Conservation (phyloP, 495 filamentous ascomycete species). For the Copromyces sp. region DNA sequence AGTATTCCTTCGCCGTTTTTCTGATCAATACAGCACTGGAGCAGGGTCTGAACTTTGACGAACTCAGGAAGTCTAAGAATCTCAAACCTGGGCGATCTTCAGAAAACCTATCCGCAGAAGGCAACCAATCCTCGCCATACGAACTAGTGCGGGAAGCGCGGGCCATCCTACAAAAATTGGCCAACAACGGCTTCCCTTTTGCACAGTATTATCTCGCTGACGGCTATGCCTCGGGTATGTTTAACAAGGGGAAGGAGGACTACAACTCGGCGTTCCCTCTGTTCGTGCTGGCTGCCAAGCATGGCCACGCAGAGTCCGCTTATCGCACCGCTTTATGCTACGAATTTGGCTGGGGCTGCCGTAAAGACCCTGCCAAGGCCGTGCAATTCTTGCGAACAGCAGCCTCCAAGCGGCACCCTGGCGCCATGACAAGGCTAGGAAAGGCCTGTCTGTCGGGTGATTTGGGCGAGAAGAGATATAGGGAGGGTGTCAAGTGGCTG, state of each 20-base stretch:
- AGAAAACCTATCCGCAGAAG: slow-evolving; percentile 35
- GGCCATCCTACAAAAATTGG: slow-evolving; percentile 74
- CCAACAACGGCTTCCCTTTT: slow-evolving; percentile 83
- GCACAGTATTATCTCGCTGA: slow-evolving; percentile 97
- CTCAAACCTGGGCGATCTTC: slow-evolving; percentile 28
- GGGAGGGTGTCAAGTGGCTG: slow-evolving; percentile 93
- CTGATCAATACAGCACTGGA: slow-evolving; percentile 81
- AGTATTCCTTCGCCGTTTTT: slow-evolving; percentile 93
- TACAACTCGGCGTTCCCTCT: slow-evolving; percentile 82
- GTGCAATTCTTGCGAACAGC: slow-evolving; percentile 86
- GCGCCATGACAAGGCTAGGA: slow-evolving; percentile 85
- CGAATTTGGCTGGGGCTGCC: slow-evolving; percentile 94
- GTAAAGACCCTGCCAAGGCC: slow-evolving; percentile 79
- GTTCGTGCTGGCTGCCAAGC: slow-evolving; percentile 89
- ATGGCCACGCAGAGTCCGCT: slow-evolving; percentile 91
- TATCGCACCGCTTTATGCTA: slow-evolving; percentile 93
- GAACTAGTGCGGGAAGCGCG: slow-evolving; percentile 81
- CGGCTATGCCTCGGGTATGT: slow-evolving; percentile 86
- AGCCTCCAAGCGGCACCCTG: slow-evolving; percentile 88
- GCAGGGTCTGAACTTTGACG: slow-evolving; percentile 33
- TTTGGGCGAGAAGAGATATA: slow-evolving; percentile 76
- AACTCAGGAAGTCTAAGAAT: slow-evolving; percentile 30
- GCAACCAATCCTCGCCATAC: slow-evolving; percentile 38
- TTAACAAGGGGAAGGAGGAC: slow-evolving; percentile 86
- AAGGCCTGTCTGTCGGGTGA: slow-evolving; percentile 83